phyloP scores from a whole-genome alignment of 495 filamentous ascomycete genomes.

The Podospora pseudoanserina region DNA sequence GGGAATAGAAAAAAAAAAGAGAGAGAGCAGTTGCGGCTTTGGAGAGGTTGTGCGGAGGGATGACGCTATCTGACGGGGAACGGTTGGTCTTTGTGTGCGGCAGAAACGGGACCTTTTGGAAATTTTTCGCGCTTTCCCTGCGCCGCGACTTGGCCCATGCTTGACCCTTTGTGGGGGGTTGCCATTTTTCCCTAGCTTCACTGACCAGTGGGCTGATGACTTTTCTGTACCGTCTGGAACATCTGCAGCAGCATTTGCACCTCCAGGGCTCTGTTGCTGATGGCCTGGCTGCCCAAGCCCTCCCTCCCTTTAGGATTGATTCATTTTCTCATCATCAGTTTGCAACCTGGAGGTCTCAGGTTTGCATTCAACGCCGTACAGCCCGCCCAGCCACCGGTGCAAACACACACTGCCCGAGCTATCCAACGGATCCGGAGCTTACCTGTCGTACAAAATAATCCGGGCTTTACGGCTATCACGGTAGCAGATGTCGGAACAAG shows the following conservation, averaged over 20 bases:
- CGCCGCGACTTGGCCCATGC: neutral
- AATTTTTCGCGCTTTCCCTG: constrained; percentile 24
- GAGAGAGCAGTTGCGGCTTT: neutral
- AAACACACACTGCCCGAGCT: neutral
- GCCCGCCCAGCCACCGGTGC: neutral
- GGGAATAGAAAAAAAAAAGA: neutral
- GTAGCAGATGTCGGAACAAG: neutral
- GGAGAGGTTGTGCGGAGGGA: constrained; percentile 21
- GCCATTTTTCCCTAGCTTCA: constrained; percentile 7
- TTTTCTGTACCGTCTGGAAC: constrained; percentile 3
- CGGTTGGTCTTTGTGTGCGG: constrained; percentile 18
- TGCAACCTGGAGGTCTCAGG: neutral
- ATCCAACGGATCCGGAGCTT: neutral
- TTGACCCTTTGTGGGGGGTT: constrained; percentile 2
- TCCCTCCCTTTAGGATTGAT: no score
- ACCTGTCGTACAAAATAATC: neutral
- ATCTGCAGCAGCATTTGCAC: neutral
- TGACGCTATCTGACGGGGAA: constrained; percentile 25
- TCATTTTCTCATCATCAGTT: neutral
- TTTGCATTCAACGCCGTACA: neutral
- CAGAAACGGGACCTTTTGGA: constrained; percentile 6
- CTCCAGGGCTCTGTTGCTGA: neutral
- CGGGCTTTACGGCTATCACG: neutral
- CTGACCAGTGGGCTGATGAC: constrained; percentile 15
- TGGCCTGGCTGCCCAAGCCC: neutral